Base-by-base conservation (phyloP, 2,329 filamentous ascomycete genomes). In the Sporothrix inflata region DNA sequence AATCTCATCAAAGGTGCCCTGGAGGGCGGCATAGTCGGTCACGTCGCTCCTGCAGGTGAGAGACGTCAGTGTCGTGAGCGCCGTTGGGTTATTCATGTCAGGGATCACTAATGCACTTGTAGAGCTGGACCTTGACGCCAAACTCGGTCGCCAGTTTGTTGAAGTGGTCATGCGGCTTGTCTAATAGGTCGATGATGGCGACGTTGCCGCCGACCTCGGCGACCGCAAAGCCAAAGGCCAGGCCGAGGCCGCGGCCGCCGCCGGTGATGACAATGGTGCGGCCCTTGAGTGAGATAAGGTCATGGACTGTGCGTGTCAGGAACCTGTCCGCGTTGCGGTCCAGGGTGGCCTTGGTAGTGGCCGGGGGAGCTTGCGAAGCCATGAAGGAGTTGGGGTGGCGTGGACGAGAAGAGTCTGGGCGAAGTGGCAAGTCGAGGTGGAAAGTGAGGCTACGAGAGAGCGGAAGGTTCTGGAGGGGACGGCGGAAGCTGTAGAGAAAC, bases 231-330 rank as follows among this genome's bases (percentile, higher is more conserved):
- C 42, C 69, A 40, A 73, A 65, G 7, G 72, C 63, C 40, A 72
- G n/a, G 12, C 70, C 72, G 12, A 73, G 53, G 16, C 69, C 71
- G 12, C 68, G 68, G 12, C 42, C 63, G 11, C 55, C 70, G 21
- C 3, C 98, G 85, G 72, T 71, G 21, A 81, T 97, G 30, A 61
- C 63, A 30, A 57, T 49, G 3, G 69, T 71, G 14, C 51, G 53
- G 34, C 53, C 61, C 42, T 61, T 71, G 53, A 73, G 63, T 1
- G 45, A 69, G 21, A 73, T 53, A 5, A 53, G 49, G 49, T 53
- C 49, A n/a, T 66, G 69, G 11, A 63, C 69, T 1, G 69, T 53
- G 11, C 57, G 55, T 24, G 45, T 47, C 16, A 65, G 42, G 45
- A 51, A 53, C 45, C 53, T 53, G 38, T 66, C 21, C 40, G 61